These are phyloP conservation scores for Polychytrium aggregatum DNA, from an alignment of 192 early-diverging fungal genomes.

Conservation along the genomic window DNA sequence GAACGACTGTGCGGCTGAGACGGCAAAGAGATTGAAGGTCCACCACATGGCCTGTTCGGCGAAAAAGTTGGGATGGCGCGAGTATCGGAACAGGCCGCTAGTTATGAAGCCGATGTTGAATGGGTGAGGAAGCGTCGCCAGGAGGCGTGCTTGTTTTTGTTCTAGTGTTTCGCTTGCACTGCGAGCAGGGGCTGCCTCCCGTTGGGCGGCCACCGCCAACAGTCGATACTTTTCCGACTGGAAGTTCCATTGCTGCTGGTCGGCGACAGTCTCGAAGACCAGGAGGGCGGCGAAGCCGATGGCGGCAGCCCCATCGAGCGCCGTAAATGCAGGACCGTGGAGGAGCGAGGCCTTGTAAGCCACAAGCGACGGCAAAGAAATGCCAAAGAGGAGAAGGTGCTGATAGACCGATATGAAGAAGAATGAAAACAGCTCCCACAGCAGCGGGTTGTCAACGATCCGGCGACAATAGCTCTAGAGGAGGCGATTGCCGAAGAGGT, in stretches of 20 bases:
- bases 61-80: conserved; percentile 79
- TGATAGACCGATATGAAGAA: conserved; percentile 68
- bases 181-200: background rate
- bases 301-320: conserved; percentile 31
- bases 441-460: conserved; percentile 15
- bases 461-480: too few species aligned
- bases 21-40: conserved; percentile 44
- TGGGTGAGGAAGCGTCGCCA: conserved; percentile 14
- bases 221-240: conserved; percentile 30
- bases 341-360: conserved; percentile 1
- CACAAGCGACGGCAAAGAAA: conserved; percentile 34
- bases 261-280: conserved; percentile 55
- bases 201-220: conserved; percentile 9
- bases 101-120: conserved; percentile 58
- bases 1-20: conserved; percentile 25
- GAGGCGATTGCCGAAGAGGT: too few species aligned
- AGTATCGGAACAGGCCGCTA: conserved; percentile 59
- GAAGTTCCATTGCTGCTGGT: conserved; percentile 74
- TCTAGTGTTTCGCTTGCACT: too few species aligned
- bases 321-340: background rate
- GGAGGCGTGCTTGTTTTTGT: too few species aligned
- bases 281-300: conserved; percentile 33
- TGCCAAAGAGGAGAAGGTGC: conserved; percentile 48
- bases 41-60: conserved; percentile 47
- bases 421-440: conserved; percentile 58